These are phyloP conservation scores for Penicillium subrubescens DNA, from an alignment of 495 filamentous ascomycete genomes.

Conservation along the genomic window DNA sequence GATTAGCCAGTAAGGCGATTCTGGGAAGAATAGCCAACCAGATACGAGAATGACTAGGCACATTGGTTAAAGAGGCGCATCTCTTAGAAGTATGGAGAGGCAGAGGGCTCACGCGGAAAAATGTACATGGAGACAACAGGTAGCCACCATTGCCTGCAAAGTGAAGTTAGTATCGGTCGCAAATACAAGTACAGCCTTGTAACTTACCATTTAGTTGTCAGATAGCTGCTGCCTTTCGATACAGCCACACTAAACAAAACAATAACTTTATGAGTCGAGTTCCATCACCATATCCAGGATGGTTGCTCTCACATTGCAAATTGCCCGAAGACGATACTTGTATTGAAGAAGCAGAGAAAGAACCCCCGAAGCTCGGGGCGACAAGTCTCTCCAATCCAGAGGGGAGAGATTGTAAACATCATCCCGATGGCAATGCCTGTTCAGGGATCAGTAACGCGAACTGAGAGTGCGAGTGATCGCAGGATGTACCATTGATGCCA, in stretches of 20 bases:
- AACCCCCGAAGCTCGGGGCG: conserved; percentile 28
- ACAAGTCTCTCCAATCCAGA: conserved; percentile 32
- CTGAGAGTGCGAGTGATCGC: background rate
- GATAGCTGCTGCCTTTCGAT: background rate
- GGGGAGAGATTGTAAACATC: conserved; percentile 22
- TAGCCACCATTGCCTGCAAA: conserved; percentile 26
- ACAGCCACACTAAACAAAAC: background rate
- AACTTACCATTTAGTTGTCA: background rate
- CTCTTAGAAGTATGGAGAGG: background rate
- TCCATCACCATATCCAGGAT: background rate
- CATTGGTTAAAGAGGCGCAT: background rate
- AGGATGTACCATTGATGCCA: conserved; percentile 23
- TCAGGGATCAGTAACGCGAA: background rate
- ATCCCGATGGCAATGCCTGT: background rate
- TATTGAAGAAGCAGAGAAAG: conserved; percentile 32
- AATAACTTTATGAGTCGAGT: background rate
- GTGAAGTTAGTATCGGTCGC: conserved; percentile 12
- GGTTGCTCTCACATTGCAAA: conserved; percentile 9
- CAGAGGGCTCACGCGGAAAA: conserved; percentile 18
- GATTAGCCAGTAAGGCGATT: conserved; percentile 28
- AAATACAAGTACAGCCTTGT: background rate
- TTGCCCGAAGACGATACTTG: conserved; percentile 27
- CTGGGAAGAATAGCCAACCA: conserved; percentile 25
- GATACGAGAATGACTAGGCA: conserved; percentile 18
- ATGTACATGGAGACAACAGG: conserved; percentile 28